Evolutionary conservation across 805 yeast species (phyloP), one percentile per base, ranked within the genome.

Genomic region (Candida silvatica): DNA sequence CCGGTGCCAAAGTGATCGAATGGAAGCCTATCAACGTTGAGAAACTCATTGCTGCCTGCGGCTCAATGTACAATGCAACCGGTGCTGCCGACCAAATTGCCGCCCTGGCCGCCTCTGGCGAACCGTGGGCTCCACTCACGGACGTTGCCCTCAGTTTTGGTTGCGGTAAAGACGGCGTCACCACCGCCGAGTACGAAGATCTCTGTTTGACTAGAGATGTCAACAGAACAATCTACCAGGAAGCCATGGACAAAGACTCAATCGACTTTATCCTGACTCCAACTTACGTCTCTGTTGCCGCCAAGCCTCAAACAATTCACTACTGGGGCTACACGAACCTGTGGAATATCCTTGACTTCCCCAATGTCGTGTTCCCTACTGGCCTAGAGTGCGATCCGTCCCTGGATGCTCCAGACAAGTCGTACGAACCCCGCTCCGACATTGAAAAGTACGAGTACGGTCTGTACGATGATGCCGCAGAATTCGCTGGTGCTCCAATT

Each of bases 261-360:
- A 59, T 79, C 24, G 85, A 80, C 45, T 71, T 68, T 44, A 63
- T 80, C 39, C 51, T 80, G 29, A 62, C 74, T 30, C 86, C 86
- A 36, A 63, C 74, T 11, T 74, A 77, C 54, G 70, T 67, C 36
- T 74, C 74, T 38, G 80, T 76, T 25, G 83, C 87, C 15, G 79
- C 83, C 30, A 63, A 66, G 37, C 75, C 77, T 5, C 74, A 67
- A 31, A 65, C 64, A 20, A 61, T 74, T 11, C 67, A 69, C 47
- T 78, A 77, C 56, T 80, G 87, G 85, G 78, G 85, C 2, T 81
- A 80, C 62, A 78, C 86, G 3, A 61, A 80, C 3, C 61, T 78
- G 45, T 80, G 77, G 75, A 80, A 80, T 56, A 49, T 78, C 37
- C 54, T 79, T 40, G 90, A 80, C 52, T 66, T 71, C 46, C 85